Evolutionary conservation across 345 rosid species (phyloP).

Genomic region (Citrus sinensis): DVS_A1.0 CM039167.1:6251501-6252000

Average conservation of each 20-base stretch:
- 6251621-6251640: not conserved
- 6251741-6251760: not conserved
- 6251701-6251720: not conserved
- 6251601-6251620: not conserved
- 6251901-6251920: not conserved
- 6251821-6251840: not conserved
- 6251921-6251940: not conserved
- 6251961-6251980: not conserved
- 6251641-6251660: not conserved
- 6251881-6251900: not conserved
- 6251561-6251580: not conserved
- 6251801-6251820: not conserved
- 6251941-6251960: not conserved
- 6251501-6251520: not conserved
- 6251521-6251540: not conserved
- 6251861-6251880: not conserved
- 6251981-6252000: not conserved
- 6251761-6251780: not conserved
- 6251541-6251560: not conserved
- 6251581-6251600: not conserved
- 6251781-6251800: not conserved
- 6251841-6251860: too few relatives aligned
- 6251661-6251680: not conserved
- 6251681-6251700: not conserved
- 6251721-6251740: not conserved